Conservation (phyloP, 1,284 basidiomycete species). For the Boletus chippewaensis region DNA sequence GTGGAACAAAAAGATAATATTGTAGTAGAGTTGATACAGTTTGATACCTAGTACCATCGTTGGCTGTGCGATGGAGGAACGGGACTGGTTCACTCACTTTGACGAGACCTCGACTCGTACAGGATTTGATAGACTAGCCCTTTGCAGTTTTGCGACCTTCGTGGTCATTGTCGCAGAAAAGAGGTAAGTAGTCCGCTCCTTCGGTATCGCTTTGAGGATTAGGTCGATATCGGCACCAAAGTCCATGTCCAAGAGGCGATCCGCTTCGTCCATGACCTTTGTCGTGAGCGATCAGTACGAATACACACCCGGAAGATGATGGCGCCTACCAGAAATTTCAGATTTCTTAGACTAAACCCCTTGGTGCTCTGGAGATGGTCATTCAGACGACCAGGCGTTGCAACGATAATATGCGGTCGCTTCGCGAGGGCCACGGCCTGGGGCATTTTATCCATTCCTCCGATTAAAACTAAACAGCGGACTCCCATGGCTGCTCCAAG, state of each 20-base stretch:
- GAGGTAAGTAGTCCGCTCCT: constrained; percentile 91
- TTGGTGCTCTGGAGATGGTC: constrained; percentile 99
- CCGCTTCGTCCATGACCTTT: constrained; percentile 95
- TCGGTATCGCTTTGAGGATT: constrained; percentile 92
- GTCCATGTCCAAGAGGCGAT: constrained; percentile 94
- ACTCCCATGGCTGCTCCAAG: constrained; percentile 94
- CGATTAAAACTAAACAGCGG: constrained; percentile 86
- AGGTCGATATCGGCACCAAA: constrained; percentile 97
- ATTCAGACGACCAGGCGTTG: constrained; percentile 91
- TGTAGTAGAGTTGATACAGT: constrained; percentile 95
- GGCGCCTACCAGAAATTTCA: constrained; percentile 78
- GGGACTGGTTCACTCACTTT: constrained; percentile 53
- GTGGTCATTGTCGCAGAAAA: constrained; percentile 99
- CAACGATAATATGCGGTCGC: constrained; percentile 92
- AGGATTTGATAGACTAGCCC: constrained; percentile 93
- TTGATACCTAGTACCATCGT: constrained; percentile 66
- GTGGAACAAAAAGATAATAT: constrained; percentile 93
- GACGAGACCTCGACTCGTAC: constrained; percentile 91
- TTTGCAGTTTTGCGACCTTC: constrained; percentile 95
- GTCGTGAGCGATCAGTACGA: constrained; percentile 9
- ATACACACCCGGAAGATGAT: background rate
- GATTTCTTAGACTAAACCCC: constrained; percentile 83
- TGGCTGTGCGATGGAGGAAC: constrained; percentile 1
- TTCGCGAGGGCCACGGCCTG: constrained; percentile 94
- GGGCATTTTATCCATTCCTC: constrained; percentile 91